These are phyloP conservation scores for Endothia cerciana DNA, from an alignment of 2,329 filamentous ascomycete genomes.

Conservation along the genomic window DNA sequence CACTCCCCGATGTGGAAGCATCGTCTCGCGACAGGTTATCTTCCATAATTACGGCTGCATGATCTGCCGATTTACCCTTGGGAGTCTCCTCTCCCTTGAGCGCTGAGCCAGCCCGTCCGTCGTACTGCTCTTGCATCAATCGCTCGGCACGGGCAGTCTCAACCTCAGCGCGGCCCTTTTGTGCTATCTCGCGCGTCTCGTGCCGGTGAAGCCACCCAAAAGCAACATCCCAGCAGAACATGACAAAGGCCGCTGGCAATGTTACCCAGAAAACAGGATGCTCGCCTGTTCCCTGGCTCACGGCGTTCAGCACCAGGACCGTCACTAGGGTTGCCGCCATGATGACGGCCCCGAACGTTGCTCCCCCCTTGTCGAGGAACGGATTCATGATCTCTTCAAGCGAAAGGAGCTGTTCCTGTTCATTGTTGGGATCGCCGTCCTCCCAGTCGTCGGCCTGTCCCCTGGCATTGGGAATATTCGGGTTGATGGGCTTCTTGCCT, in stretches of 20 bases:
- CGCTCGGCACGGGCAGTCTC: slow-evolving; percentile 47
- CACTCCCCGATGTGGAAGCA: slow-evolving; percentile 5
- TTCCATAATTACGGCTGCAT: not conserved
- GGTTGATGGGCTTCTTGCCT: slow-evolving; percentile 65
- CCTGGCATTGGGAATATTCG: slow-evolving; percentile 70
- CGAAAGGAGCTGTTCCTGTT: slow-evolving; percentile 59
- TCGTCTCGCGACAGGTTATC: slow-evolving; percentile 8
- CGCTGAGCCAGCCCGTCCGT: slow-evolving; percentile 17
- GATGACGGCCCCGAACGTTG: slow-evolving; percentile 64
- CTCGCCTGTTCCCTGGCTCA: slow-evolving; percentile 51
- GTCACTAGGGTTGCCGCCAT: slow-evolving; percentile 71
- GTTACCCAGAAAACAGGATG: slow-evolving; percentile 71
- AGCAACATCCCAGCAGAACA: slow-evolving; percentile 69
- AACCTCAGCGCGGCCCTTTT: slow-evolving; percentile 55
- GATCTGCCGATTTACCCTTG: not conserved
- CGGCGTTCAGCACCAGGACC: slow-evolving; percentile 67
- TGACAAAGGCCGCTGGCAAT: slow-evolving; percentile 67
- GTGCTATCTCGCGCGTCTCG: slow-evolving; percentile 66
- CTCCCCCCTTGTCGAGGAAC: slow-evolving; percentile 69
- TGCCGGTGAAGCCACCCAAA: slow-evolving; percentile 67
- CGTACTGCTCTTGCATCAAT: slow-evolving; percentile 40
- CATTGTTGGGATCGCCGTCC: slow-evolving; percentile 46
- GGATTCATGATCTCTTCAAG: slow-evolving; percentile 78
- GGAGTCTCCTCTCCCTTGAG: not conserved
- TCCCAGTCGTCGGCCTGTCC: slow-evolving; percentile 58